Evolutionary conservation across 2,329 filamentous ascomycete genomes (phyloP), one percentile per base, ranked within the genome.

Genomic region (Stemphylium lycopersici): DNA sequence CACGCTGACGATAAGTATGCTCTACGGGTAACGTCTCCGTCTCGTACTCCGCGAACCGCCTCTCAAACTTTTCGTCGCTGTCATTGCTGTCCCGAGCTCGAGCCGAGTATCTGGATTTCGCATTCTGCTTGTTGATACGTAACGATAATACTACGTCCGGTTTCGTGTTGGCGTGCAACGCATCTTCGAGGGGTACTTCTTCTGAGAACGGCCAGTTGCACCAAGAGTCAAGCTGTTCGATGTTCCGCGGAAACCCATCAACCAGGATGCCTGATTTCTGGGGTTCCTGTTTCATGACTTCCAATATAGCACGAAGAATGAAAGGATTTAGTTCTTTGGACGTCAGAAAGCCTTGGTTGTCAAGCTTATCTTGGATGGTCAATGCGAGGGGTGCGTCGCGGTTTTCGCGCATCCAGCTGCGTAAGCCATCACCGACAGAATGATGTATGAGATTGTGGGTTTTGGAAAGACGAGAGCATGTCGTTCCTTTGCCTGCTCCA

Each of bases 51-150:
- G 39, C 22, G 13, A 38, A 44, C 3, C 48, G 48, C 15, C 39
- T 26, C 40, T 50, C 48, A 7, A 50, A 50, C 40, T 44, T 50
- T 38, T 49, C 47, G 18, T 42, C 7, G 29, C 38, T 49, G 24
- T 49, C 47, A 22, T 49, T 49, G 15, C 47, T 49, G 29, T 42
- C 47, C 10, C 38, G 31, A 6, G 31, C 47, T 20, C 47, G 38
- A n/a, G 47, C 47, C 5, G 15, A 42, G 4, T 49, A 49, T 41
- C 47, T 49, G 24, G 31, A 38, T 20, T 42, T 49, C 3, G 47
- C 47, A 11, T 42, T 49, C 13, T 36, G 31, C 31, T 49, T 49
- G 38, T 20, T 42, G 31, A 49, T 22, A 15, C 47, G 47, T 18
- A 49, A 26, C 12, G 47, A 36, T 13, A 49, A 26, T 13, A 49